Evolutionary conservation across 345 rosid species (phyloP), one percentile per base, ranked within the genome.

Genomic region (Moringa oleifera): DNA sequence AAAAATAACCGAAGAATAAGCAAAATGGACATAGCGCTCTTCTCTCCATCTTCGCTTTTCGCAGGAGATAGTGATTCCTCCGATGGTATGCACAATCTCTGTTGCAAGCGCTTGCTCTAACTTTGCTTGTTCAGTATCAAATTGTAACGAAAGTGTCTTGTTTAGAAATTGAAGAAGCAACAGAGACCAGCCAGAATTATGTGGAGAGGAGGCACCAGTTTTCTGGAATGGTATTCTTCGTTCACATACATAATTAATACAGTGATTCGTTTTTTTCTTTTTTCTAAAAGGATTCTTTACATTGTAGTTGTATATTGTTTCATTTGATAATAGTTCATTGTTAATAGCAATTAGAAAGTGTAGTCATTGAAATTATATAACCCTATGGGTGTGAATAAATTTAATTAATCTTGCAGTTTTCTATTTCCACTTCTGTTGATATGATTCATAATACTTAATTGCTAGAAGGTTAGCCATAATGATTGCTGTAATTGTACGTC

Each of bases 21-120:
- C 23, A 55, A 47, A 55, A 93, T 90, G 98, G 99, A 94, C 80
- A 84, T 83, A 37, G 96, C 99, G 55, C 82, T 88, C 57, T 94
- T 94, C 79, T 94, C 99, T n/a, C 87, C 97, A 25, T 83, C 95
- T 25, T 79, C 95, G 11, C 95, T 94, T 52, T 94, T 88, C 73
- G 84, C 83, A 58, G 95, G 68, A 41, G 83, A 75, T 36, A 87
- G 66, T 60, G 88, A 79, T 58, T 58, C 72, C 57, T 68, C 86
- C 20, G 31, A 58, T 51, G 80, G 80, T 76, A 55, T 61, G 20
- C 51, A 51, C 23, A 20, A 4, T 19, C 25, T 68, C 16, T 46
- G 63, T 51, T 60, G 9, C 18, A 18, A 37, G 5, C 37, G 11
- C 47, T 41, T 41, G 9, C 13, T 11, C 17, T 41, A 4, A 41